These are phyloP conservation scores for Thuja plicata DNA, from an alignment of 83 land plant species.

Conservation along the genomic window DNA sequence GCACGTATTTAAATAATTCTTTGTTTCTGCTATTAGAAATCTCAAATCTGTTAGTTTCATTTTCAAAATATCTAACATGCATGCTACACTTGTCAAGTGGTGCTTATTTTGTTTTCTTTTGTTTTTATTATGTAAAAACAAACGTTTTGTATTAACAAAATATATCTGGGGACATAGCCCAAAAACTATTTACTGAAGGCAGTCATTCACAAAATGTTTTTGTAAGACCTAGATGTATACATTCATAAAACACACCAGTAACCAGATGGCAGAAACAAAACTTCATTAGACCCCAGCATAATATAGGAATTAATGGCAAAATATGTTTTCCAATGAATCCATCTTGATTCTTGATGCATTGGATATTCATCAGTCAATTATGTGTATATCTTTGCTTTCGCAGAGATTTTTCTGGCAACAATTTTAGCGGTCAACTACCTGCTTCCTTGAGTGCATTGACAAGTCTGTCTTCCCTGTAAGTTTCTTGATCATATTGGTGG, in stretches of 20 bases:
- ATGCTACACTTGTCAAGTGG: too few species aligned
- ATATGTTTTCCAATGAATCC: background rate
- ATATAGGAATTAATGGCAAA: background rate
- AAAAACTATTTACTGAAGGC: background rate
- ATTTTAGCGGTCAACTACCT: conserved; percentile 68
- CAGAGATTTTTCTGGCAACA: conserved; percentile 81
- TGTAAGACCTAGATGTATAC: background rate
- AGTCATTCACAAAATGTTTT: background rate
- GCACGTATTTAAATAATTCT: too few species aligned
- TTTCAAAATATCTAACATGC: too few species aligned
- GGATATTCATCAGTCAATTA: background rate
- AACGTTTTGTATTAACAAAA: background rate
- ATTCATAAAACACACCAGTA: background rate
- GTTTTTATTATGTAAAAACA: background rate
- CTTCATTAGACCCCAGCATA: background rate
- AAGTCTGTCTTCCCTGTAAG: conserved; percentile 65
- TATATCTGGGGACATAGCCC: background rate
- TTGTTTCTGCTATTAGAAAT: too few species aligned
- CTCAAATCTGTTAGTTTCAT: too few species aligned
- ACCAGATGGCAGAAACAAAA: background rate
- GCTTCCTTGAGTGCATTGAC: conserved; percentile 61
- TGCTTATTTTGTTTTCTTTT: too few species aligned
- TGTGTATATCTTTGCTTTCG: conserved; percentile 8
- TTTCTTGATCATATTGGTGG: background rate
- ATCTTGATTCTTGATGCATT: background rate